Evolutionary conservation across 345 rosid genomes (phyloP).

Genomic region (Lagerstroemia speciosa): DNA sequence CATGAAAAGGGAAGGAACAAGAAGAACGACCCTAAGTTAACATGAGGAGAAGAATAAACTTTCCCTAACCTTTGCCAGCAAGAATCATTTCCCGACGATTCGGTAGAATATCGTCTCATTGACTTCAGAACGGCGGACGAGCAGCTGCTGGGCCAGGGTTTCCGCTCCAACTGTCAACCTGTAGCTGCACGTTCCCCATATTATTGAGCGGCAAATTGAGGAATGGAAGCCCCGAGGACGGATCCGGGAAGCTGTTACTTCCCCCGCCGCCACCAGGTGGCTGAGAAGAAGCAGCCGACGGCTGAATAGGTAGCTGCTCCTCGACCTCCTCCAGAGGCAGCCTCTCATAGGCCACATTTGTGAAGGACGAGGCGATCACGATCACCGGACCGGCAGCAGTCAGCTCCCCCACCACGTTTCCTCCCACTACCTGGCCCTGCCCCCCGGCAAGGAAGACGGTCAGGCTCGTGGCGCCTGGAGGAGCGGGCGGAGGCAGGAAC

Average conservation of each 20-base stretch:
- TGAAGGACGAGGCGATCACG: slow-evolving; percentile 33
- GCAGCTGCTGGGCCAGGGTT: neutral
- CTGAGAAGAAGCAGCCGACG: slow-evolving; percentile 10
- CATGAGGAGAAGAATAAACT: too few relatives aligned
- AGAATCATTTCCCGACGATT: neutral
- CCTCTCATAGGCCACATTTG: slow-evolving; percentile 38
- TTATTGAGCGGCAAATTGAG: slow-evolving; percentile 26
- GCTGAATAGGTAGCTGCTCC: slow-evolving; percentile 22
- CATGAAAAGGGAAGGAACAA: too few relatives aligned
- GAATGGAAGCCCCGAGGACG: slow-evolving; percentile 27
- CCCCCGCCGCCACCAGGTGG: slow-evolving; percentile 8
- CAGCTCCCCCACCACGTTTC: slow-evolving; percentile 38
- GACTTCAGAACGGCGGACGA: slow-evolving; percentile 1
- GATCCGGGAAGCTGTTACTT: slow-evolving; percentile 18
- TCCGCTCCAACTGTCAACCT: slow-evolving; percentile 10
- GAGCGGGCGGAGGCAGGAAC: slow-evolving; percentile 41
- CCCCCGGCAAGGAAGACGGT: slow-evolving; percentile 34
- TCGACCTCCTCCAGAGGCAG: slow-evolving; percentile 31
- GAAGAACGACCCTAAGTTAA: too few relatives aligned
- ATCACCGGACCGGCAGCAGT: slow-evolving; percentile 38
- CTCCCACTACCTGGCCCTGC: slow-evolving; percentile 38
- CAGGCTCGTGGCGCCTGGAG: slow-evolving; percentile 38
- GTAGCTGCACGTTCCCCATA: slow-evolving; percentile 28
- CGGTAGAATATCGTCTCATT: neutral
- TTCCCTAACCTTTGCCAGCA: neutral